phyloP scores from a whole-genome alignment of 169 alveolate species.

The Plasmodium blacklocki region DNA sequence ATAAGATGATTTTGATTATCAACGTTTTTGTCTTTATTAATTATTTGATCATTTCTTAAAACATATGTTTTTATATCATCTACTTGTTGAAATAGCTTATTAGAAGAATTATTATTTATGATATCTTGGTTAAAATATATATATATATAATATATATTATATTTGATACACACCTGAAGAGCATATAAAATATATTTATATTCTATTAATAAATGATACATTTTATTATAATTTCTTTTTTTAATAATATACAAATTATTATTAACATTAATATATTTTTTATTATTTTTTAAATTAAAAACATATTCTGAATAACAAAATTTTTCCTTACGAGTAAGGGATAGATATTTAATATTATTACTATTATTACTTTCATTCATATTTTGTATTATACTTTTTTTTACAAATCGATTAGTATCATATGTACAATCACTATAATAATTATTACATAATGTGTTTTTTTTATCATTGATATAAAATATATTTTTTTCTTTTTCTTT shows the following conservation, averaged over 20 bases:
- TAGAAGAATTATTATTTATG: not conserved
- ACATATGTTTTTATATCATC: not conserved
- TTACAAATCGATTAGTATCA: too few relatives aligned
- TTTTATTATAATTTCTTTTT: too few relatives aligned
- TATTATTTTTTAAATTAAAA: not conserved
- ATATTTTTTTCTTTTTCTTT: too few relatives aligned
- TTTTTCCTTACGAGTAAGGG: not conserved
- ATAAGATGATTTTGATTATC: not conserved
- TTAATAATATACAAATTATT: too few relatives aligned
- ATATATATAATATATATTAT: constrained; percentile 59
- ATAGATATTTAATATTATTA: too few relatives aligned
- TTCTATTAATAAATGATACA: constrained; percentile 13
- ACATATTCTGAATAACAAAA: not conserved
- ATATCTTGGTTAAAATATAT: constrained; percentile 57
- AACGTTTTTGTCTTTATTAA: not conserved
- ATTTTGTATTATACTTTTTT: too few relatives aligned
- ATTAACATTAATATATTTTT: not conserved
- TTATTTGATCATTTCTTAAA: not conserved
- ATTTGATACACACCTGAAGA: constrained; percentile 32
- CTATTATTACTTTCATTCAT: too few relatives aligned
- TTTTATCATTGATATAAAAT: too few relatives aligned
- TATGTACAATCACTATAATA: too few relatives aligned
- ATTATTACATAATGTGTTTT: too few relatives aligned
- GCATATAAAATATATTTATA: constrained; percentile 56
- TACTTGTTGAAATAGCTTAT: not conserved